A percentile compares a stretch with the other conserved stretches of the same genome.
Conservation (phyloP, 345 rosid genomes). For the Rhodamnia rubescens region DNA sequence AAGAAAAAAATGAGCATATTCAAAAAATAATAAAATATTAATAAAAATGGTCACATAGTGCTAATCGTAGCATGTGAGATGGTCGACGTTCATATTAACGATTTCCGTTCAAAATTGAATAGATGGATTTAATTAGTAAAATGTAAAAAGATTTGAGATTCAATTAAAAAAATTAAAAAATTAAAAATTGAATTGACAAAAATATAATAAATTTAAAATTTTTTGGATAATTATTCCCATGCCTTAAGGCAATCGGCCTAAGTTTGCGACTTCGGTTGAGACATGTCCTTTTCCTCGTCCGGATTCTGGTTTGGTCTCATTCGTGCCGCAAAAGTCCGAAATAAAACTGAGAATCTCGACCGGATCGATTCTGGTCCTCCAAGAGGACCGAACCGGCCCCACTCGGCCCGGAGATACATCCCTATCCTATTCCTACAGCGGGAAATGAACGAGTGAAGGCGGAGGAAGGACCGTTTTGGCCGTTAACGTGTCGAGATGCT, state of each 20-base stretch:
- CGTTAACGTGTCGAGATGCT: background rate
- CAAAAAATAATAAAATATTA: too few relatives aligned
- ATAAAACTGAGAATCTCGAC: background rate
- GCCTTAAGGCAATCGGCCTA: background rate
- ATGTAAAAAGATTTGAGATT: too few relatives aligned
- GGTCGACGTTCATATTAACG: too few relatives aligned
- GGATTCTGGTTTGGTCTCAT: background rate
- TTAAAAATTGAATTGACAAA: too few relatives aligned
- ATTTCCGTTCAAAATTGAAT: too few relatives aligned
- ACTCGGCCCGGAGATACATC: background rate
- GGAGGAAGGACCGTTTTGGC: background rate
- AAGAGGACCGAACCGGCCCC: background rate
- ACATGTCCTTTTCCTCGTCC: background rate
- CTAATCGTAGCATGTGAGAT: too few relatives aligned
- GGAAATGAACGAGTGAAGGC: background rate
- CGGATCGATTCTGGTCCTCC: background rate
- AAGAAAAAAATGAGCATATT: too few relatives aligned
- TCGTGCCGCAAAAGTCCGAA: background rate
- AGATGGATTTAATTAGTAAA: too few relatives aligned
- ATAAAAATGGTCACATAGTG: too few relatives aligned
- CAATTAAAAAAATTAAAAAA: too few relatives aligned
- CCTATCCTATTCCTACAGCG: background rate
- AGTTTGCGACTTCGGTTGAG: background rate
- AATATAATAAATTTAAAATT: too few relatives aligned
- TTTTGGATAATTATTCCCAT: background rate